Conservation (phyloP, 192 early-diverging fungal species). For the Coemansia sp. region DNA sequence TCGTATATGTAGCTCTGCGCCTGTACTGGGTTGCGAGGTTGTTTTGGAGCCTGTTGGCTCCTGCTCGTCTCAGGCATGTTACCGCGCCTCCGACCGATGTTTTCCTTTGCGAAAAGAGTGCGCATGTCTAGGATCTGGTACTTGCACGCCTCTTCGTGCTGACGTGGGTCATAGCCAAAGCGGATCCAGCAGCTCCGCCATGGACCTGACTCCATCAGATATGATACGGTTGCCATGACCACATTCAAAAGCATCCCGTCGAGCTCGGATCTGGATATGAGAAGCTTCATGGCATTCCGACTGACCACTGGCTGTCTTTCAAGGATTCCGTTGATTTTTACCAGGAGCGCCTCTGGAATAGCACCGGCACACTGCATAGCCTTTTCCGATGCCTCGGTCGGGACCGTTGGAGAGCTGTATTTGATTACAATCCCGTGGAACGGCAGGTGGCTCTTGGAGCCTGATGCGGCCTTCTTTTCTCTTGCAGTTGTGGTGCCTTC, state of each 20-base stretch:
- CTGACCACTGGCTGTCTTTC: slow-evolving; percentile 33
- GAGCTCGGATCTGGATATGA: slow-evolving; percentile 27
- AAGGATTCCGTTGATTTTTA: slow-evolving; percentile 25
- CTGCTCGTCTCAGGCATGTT: background rate
- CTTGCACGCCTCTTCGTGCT: slow-evolving; percentile 32
- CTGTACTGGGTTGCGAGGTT: slow-evolving; percentile 6
- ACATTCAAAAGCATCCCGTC: slow-evolving; percentile 5
- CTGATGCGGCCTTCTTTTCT: background rate
- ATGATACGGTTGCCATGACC: slow-evolving; percentile 33
- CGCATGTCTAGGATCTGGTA: slow-evolving; percentile 53
- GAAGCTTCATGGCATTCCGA: slow-evolving; percentile 38
- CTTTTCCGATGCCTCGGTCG: slow-evolving; percentile 19
- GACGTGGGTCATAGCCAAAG: slow-evolving; percentile 53
- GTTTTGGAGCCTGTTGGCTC: background rate
- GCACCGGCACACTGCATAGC: slow-evolving; percentile 6
- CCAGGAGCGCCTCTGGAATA: slow-evolving; percentile 18
- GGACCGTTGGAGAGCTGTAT: slow-evolving; percentile 11
- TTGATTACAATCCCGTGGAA: slow-evolving; percentile 24
- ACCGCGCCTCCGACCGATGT: slow-evolving; percentile 5
- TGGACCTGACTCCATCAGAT: slow-evolving; percentile 38
- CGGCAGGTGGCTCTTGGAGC: background rate
- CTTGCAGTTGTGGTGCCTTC: background rate
- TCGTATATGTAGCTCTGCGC: slow-evolving; percentile 25
- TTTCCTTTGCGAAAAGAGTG: background rate
- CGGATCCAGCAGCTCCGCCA: slow-evolving; percentile 57